Conservation (phyloP, 2,329 filamentous ascomycete species). For the Penicillium olsonii region DNA sequence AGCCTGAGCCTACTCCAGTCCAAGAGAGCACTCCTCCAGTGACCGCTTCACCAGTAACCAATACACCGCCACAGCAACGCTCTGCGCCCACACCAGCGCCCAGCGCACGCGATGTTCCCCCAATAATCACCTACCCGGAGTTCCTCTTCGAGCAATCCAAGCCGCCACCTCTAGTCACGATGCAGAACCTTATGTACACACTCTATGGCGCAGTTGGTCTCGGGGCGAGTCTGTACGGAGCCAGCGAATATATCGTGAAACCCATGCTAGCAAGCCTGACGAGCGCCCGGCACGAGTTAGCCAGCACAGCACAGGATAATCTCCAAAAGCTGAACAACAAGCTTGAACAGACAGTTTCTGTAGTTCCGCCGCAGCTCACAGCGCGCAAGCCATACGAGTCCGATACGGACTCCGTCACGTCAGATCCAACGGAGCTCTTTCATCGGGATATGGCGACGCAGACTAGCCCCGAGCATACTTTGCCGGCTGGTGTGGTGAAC, state of each 20-base stretch:
- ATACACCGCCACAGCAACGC: slow-evolving; percentile 18
- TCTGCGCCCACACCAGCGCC: slow-evolving; percentile 19
- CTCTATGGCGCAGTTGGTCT: slow-evolving; percentile 59
- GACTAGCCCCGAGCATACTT: slow-evolving; percentile 50
- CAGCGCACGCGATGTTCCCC: slow-evolving; percentile 51
- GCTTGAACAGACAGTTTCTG: slow-evolving; percentile 54
- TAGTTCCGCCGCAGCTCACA: slow-evolving; percentile 47
- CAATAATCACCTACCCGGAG: slow-evolving; percentile 68
- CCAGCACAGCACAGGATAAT: slow-evolving; percentile 53
- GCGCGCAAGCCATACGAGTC: slow-evolving; percentile 28
- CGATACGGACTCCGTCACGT: slow-evolving; percentile 50
- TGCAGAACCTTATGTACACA: slow-evolving; percentile 57
- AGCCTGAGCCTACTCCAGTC: slow-evolving; percentile 5
- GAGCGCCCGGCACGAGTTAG: slow-evolving; percentile 59
- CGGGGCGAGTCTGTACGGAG: slow-evolving; percentile 58
- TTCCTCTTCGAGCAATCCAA: slow-evolving; percentile 62
- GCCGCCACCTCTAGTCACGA: slow-evolving; percentile 62
- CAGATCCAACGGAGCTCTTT: slow-evolving; percentile 65
- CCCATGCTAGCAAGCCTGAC: slow-evolving; percentile 60
- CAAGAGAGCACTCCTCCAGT: slow-evolving; percentile 12
- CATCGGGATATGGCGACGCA: slow-evolving; percentile 65
- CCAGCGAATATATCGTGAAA: slow-evolving; percentile 60
- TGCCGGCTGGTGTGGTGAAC: slow-evolving; percentile 23
- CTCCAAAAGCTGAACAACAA: slow-evolving; percentile 59
- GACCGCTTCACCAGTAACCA: slow-evolving; percentile 8